Percentiles rank a stretch among this genome's conserved stretches.
Evolutionary conservation across 148 eudicot genomes (phyloP).

Genomic region (Rhododendron kiyosumense): DNA sequence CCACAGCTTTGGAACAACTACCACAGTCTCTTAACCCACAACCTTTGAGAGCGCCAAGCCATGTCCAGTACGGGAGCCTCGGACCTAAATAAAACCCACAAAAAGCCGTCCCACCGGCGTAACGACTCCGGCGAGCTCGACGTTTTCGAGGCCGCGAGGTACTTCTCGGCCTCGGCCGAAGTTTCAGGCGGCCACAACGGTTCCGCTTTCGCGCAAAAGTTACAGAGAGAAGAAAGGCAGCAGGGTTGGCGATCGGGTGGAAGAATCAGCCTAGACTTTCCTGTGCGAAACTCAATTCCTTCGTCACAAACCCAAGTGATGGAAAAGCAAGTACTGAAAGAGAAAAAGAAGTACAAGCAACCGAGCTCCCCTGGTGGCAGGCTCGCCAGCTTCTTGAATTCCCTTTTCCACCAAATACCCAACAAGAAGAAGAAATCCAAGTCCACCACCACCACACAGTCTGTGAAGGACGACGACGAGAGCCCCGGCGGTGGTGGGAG

Average conservation of each 20-base stretch:
- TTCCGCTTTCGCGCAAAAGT: slow-evolving; percentile 15
- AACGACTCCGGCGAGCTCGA: slow-evolving; percentile 72
- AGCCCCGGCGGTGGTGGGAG: slow-evolving; percentile 44
- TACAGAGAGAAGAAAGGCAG: slow-evolving; percentile 2
- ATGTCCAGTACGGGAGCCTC: slow-evolving; percentile 41
- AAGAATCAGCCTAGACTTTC: slow-evolving; percentile 72
- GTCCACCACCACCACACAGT: slow-evolving; percentile 21
- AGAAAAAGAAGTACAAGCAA: slow-evolving; percentile 47
- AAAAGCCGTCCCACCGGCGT: slow-evolving; percentile 38
- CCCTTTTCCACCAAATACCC: slow-evolving; percentile 58
- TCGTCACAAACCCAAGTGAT: slow-evolving; percentile 1
- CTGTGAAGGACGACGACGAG: slow-evolving; percentile 57
- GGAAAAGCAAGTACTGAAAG: slow-evolving; percentile 31
- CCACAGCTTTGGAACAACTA: background rate
- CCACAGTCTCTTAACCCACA: background rate
- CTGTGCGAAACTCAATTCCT: slow-evolving; percentile 29
- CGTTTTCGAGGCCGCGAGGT: slow-evolving; percentile 75
- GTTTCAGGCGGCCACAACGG: background rate
- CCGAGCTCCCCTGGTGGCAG: slow-evolving; percentile 94
- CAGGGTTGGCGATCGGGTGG: slow-evolving; percentile 22
- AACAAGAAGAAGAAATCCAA: slow-evolving; percentile 66
- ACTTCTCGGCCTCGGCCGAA: slow-evolving; percentile 53
- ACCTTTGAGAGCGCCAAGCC: slow-evolving; percentile 8
- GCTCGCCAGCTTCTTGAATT: slow-evolving; percentile 71
- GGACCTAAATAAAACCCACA: slow-evolving; percentile 33